Evolutionary conservation across 2,329 filamentous ascomycete genomes (phyloP).

Genomic region (Didymella keratinophila): DNA sequence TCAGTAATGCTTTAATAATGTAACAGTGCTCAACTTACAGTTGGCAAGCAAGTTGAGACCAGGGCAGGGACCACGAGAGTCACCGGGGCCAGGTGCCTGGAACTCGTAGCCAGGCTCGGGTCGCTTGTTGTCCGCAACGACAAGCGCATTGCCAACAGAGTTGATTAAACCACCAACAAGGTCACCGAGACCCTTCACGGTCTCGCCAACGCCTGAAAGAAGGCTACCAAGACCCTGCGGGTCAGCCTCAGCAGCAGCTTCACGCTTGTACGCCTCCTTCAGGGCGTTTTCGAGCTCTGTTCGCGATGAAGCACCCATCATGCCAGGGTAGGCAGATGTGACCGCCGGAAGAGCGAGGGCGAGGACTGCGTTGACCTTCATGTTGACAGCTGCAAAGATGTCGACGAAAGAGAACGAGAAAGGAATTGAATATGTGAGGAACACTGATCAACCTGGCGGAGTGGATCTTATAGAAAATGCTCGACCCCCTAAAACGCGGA

Average conservation of each 20-base stretch:
- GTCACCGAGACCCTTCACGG: not conserved
- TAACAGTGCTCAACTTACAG: not conserved
- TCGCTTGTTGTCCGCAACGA: conserved; percentile 28
- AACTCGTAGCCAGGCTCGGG: conserved; percentile 32
- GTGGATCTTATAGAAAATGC: not conserved
- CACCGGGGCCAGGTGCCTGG: conserved; percentile 25
- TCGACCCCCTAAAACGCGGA: not conserved
- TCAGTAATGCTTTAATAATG: not conserved
- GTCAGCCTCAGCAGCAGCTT: not conserved
- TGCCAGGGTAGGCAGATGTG: conserved; percentile 27
- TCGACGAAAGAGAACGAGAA: not conserved
- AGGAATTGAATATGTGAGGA: not conserved
- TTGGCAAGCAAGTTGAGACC: not conserved
- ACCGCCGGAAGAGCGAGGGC: conserved; percentile 26
- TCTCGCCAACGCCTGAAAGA: not conserved
- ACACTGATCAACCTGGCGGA: not conserved
- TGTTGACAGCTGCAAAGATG: conserved; percentile 5
- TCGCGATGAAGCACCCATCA: conserved; percentile 25
- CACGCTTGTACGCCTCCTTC: not conserved
- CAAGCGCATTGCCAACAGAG: conserved; percentile 28
- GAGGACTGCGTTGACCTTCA: conserved; percentile 24
- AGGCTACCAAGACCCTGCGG: not conserved
- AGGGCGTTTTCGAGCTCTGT: conserved; percentile 19
- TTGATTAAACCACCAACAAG: conserved; percentile 22
- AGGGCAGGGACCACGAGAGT: conserved; percentile 21